Percentiles rank a stretch among this genome's conserved stretches.
Evolutionary conservation across 495 filamentous ascomycete species (phyloP).

Genomic region (Aspergillus biplanus): DNA sequence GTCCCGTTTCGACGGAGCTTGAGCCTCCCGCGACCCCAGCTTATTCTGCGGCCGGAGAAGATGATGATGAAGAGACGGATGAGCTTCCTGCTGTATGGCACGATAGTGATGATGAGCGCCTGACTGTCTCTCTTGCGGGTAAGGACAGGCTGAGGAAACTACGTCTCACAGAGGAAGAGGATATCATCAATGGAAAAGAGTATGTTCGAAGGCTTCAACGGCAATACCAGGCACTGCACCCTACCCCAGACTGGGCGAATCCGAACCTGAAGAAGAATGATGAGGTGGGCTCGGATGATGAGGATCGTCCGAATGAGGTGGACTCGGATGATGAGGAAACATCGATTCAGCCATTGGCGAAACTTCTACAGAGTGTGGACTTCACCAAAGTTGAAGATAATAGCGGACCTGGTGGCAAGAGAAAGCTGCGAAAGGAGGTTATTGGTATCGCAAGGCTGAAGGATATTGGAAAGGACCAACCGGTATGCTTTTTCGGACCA

Average conservation of each 20-base stretch:
- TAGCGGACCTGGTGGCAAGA: constrained; percentile 44
- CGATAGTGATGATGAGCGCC: constrained; percentile 92
- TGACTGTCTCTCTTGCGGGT: constrained; percentile 78
- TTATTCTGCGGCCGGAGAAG: constrained; percentile 34
- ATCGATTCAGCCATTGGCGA: constrained; percentile 74
- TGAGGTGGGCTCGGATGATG: constrained; percentile 41
- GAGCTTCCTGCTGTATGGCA: constrained; percentile 70
- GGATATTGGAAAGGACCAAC: constrained; percentile 62
- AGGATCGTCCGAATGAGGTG: constrained; percentile 47
- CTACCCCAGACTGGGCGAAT: constrained; percentile 77
- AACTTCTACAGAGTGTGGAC: constrained; percentile 70
- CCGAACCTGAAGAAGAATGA: constrained; percentile 53
- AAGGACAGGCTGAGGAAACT: constrained; percentile 78
- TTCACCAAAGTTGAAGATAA: constrained; percentile 52
- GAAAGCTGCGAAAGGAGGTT: constrained; percentile 80
- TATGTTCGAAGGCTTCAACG: constrained; percentile 78
- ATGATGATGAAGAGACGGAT: constrained; percentile 36
- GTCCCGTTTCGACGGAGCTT: constrained; percentile 48
- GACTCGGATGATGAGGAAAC: constrained; percentile 64
- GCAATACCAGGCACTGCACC: constrained; percentile 81
- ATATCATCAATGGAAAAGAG: constrained; percentile 82
- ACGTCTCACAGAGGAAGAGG: constrained; percentile 76
- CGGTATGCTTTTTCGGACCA: constrained; percentile 47
- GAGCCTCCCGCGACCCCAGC: constrained; percentile 36
- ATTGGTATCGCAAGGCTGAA: constrained; percentile 79